phyloP scores from a whole-genome alignment of 495 filamentous ascomycete genomes.

The Barbatosphaeria neglecta region DNA sequence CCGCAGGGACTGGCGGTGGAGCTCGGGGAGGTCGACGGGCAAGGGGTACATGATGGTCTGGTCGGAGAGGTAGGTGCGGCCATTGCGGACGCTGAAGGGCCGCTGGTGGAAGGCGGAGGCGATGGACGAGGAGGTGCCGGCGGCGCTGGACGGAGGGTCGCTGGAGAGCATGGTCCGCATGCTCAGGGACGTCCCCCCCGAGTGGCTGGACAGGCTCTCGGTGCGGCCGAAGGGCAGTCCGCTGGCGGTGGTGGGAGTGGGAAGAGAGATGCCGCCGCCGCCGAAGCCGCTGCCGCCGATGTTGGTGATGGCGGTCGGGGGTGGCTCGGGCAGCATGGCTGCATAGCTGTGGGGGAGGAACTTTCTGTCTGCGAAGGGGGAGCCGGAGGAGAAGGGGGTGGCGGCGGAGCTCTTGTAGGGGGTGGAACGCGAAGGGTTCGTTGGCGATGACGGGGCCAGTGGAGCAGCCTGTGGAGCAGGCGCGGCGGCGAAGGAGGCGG shows the following conservation, averaged over 20 bases:
- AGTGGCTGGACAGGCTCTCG: slow-evolving; percentile 28
- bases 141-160: slow-evolving; percentile 15
- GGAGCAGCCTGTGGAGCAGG: slow-evolving; percentile 6
- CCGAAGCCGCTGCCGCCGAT: too few relatives aligned
- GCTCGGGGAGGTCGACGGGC: slow-evolving; percentile 76
- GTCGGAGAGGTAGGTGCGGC: slow-evolving; percentile 73
- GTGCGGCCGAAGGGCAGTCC: slow-evolving; percentile 14
- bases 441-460: slow-evolving; percentile 2
- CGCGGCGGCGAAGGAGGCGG: slow-evolving; percentile 1
- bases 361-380: slow-evolving; percentile 14
- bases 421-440: neutral
- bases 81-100: slow-evolving; percentile 61
- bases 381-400: slow-evolving; percentile 3
- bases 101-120: slow-evolving; percentile 26
- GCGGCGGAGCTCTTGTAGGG: slow-evolving; percentile 8
- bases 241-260: too few relatives aligned
- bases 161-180: slow-evolving; percentile 22
- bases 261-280: too few relatives aligned
- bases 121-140: slow-evolving; percentile 2
- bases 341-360: slow-evolving; percentile 17
- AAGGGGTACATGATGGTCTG: slow-evolving; percentile 65
- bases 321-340: slow-evolving; percentile 22
- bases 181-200: slow-evolving; percentile 20
- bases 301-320: too few relatives aligned
- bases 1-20: slow-evolving; percentile 76